Percentiles rank a stretch among this genome's conserved stretches.
Evolutionary conservation across 1,284 basidiomycete species (phyloP).

Genomic region (Cryptococcus hybrid): DNA sequence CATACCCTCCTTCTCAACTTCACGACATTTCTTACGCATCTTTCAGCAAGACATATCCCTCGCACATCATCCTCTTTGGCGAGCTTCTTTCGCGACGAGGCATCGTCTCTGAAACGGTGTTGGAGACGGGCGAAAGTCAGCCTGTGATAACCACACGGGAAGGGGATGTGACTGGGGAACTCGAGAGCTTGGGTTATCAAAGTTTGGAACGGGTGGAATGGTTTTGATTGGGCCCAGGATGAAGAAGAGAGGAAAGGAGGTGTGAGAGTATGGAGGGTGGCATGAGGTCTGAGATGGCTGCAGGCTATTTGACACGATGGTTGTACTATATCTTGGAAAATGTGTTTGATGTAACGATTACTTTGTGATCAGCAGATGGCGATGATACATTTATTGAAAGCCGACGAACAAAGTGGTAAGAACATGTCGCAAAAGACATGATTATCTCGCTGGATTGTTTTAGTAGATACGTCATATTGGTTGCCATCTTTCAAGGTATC

Average conservation of each 20-base stretch:
- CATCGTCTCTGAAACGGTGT: background rate
- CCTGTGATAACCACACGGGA: background rate
- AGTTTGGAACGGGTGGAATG: slow-evolving; percentile 59
- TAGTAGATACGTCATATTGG: too few species aligned
- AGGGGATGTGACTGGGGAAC: slow-evolving; percentile 51
- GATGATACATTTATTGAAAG: slow-evolving; percentile 11
- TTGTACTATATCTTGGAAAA: background rate
- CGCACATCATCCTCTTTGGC: slow-evolving; percentile 31
- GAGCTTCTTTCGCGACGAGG: slow-evolving; percentile 13
- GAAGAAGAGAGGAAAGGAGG: slow-evolving; percentile 73
- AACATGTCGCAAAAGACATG: too few species aligned
- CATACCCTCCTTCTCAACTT: slow-evolving; percentile 50
- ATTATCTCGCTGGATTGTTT: too few species aligned
- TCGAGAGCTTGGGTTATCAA: slow-evolving; percentile 65
- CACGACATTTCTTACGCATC: slow-evolving; percentile 50
- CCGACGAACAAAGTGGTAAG: slow-evolving; percentile 14
- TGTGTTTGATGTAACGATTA: background rate
- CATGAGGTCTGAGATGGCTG: too few species aligned
- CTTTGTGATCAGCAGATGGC: slow-evolving; percentile 14
- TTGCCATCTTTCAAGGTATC: too few species aligned
- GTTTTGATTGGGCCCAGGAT: slow-evolving; percentile 68
- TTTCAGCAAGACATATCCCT: slow-evolving; percentile 50
- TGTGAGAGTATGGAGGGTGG: slow-evolving; percentile 51
- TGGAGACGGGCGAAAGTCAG: background rate
- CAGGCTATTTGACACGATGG: background rate